A percentile compares a stretch with the other conserved stretches of the same genome.
Conservation (phyloP, 2,329 filamentous ascomycete species). For the Hansfordia pulvinata region DNA sequence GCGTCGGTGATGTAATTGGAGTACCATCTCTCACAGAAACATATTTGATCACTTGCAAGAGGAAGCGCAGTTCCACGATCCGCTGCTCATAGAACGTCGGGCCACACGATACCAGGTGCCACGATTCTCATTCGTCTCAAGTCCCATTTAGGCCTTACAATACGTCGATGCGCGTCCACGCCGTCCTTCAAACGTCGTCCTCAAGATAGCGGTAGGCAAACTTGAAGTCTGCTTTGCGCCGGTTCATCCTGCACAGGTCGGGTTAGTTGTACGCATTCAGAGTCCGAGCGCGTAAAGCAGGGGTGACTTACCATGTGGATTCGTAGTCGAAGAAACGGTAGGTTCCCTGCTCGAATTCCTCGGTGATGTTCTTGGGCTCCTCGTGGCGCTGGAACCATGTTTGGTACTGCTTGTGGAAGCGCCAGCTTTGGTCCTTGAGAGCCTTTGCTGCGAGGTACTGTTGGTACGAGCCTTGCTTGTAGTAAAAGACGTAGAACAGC, state of each 20-base stretch:
- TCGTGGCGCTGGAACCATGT: constrained; percentile 99
- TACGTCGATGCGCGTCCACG: too few species aligned
- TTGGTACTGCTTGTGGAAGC: constrained; percentile 98
- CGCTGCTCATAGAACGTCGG: too few species aligned
- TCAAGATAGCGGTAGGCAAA: constrained; percentile 97
- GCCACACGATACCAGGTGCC: too few species aligned
- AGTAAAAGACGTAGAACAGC: constrained; percentile 98
- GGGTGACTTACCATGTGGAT: constrained; percentile 72
- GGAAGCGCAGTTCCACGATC: too few species aligned
- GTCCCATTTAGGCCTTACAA: too few species aligned
- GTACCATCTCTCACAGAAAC: too few species aligned
- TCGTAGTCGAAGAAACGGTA: constrained; percentile 99
- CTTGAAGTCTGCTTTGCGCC: constrained; percentile 93
- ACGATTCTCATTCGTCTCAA: too few species aligned
- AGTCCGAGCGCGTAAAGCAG: constrained; percentile 3
- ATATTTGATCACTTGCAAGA: too few species aligned
- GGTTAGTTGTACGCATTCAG: constrained; percentile 3
- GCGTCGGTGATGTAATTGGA: too few species aligned
- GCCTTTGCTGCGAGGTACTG: constrained; percentile 93
- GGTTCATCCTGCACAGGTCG: constrained; percentile 70
- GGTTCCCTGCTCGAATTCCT: constrained; percentile 96
- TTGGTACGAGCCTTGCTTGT: constrained; percentile 90
- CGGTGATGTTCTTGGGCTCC: constrained; percentile 95
- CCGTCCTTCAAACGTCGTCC: constrained; percentile 57
- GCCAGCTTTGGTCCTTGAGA: constrained; percentile 96